Base-by-base conservation (phyloP, 2,329 filamentous ascomycete genomes). In the Ilyonectria destructans region DNA sequence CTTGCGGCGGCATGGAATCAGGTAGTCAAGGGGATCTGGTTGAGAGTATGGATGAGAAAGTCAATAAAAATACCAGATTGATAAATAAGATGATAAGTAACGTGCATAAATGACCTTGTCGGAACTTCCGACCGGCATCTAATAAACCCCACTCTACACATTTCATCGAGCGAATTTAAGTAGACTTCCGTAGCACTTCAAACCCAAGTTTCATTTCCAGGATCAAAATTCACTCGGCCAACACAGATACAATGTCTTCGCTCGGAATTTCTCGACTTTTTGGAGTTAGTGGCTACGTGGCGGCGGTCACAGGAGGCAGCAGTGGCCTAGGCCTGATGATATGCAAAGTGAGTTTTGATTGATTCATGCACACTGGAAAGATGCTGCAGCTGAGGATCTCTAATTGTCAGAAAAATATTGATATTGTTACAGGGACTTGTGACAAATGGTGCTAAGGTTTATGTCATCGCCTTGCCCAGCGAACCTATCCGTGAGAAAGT, bases 261-360 rank as follows among this genome's bases (percentile, higher is more conserved):
- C 69, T 73, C 9, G 29, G 60, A 26, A 65, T 73, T 29, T 35
- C 60, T 0, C 59, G 29, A 10, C 58, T 79, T 2, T 79, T 79
- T 62, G 58, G 68, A 3, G 78, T 81, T 6, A 73, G 74, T 48
- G 78, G 77, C 2, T 72, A 72, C 56, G 75, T 84, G 68, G 73
- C 82, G 67, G 62, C 80, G 29, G 74, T 82, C 51, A 79, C 82
- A 65, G 71, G 81, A 64, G 80, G 80, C 0, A 82, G 80, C 52
- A 85, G 83, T 71, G 84, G 84, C 1, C 75, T 86, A 13, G 84
- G 84, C 1, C 77, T 83, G 33, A 86, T 86, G 84, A 85, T 85
- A 48, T 77, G 79, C 52, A 82, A 80, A 69, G 84, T 82, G 72
- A 55, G 46, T 43, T 12, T 43, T 12, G 31, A 12, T n/a, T 56